A percentile compares a stretch with the other conserved stretches of the same genome.
phyloP scores from a whole-genome alignment of 768 basidiomycete genomes.

The Amanita pseudoporphyria region DNA sequence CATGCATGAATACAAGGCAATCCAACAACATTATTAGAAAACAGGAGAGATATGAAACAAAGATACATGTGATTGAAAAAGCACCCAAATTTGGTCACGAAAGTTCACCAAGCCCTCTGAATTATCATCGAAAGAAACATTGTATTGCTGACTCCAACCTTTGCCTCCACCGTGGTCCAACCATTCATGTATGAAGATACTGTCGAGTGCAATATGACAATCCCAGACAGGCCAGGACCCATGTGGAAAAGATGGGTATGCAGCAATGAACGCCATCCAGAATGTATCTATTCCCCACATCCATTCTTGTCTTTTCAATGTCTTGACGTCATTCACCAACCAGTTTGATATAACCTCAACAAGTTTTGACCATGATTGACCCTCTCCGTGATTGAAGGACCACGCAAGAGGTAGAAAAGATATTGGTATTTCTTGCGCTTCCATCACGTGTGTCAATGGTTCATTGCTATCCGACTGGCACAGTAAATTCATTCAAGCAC shows the following conservation, averaged over 20 bases:
- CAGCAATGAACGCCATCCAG: background rate
- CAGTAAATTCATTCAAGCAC: background rate
- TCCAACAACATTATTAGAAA: background rate
- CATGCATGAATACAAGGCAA: conserved; percentile 1
- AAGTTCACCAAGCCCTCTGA: background rate
- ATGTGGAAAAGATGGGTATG: conserved; percentile 1
- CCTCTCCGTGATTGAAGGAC: background rate
- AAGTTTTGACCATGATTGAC: background rate
- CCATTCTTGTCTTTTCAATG: conserved; percentile 3
- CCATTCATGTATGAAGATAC: conserved; percentile 4
- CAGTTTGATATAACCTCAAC: background rate
- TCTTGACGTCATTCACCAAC: conserved; percentile 2
- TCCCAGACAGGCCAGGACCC: background rate
- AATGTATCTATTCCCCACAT: background rate
- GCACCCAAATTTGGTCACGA: background rate
- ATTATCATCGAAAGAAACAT: background rate
- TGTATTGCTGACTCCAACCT: conserved; percentile 1
- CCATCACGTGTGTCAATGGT: background rate
- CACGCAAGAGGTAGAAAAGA: background rate
- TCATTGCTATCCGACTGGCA: background rate
- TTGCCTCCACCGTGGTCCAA: background rate
- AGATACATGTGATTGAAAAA: background rate
- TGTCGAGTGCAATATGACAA: background rate
- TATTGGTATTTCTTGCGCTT: background rate
- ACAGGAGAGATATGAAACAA: background rate